Conservation (phyloP, 2,329 filamentous ascomycete species). For the Hortaea werneckii region DNA sequence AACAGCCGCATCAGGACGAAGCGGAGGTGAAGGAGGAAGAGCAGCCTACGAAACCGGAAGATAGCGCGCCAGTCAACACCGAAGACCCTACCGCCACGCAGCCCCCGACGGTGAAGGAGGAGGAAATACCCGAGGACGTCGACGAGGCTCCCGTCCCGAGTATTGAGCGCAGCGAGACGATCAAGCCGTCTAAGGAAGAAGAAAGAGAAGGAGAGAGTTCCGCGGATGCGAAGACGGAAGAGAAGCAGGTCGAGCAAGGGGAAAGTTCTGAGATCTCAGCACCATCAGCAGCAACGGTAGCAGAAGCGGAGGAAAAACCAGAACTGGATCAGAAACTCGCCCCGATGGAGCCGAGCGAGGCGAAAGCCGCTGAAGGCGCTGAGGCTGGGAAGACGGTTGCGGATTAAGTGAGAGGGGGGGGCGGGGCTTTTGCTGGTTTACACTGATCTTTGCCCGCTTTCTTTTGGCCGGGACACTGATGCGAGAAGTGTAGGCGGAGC, state of each 20-base stretch:
- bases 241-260: slow-evolving; percentile 7
- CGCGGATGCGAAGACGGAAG: slow-evolving; percentile 11
- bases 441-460: no score
- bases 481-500: no score
- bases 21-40: slow-evolving; percentile 7
- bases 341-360: not conserved
- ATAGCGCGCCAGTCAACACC: not conserved
- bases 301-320: not conserved
- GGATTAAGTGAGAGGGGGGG: no score
- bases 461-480: no score
- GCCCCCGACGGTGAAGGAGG: not conserved
- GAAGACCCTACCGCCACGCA: no score
- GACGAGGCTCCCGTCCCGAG: slow-evolving; percentile 3
- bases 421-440: no score
- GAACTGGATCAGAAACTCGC: not conserved
- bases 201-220: not conserved
- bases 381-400: slow-evolving; percentile 1
- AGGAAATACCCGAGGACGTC: slow-evolving; percentile 4
- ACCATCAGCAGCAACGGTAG: slow-evolving; percentile 9
- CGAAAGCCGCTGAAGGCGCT: not conserved
- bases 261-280: slow-evolving; percentile 6
- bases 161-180: slow-evolving; percentile 9
- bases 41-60: not conserved
- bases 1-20: slow-evolving; percentile 4
- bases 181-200: slow-evolving; percentile 12